These are phyloP conservation scores for Agrocybe chaxingu DNA, from an alignment of 768 basidiomycete species.

Conservation along the genomic window DNA sequence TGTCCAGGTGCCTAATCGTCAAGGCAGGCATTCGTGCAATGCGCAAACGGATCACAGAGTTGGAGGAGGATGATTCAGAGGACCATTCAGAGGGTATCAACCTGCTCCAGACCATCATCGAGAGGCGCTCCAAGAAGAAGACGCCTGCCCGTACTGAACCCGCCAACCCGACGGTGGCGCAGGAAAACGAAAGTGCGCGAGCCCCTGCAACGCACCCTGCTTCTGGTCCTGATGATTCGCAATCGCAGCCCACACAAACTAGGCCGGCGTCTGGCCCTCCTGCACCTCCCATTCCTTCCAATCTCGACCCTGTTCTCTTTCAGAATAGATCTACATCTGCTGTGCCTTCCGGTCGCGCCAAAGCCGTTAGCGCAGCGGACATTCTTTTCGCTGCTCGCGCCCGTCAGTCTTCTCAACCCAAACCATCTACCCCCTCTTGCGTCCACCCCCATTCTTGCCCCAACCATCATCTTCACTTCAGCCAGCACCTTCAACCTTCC, in stretches of 20 bases:
- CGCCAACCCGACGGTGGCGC: constrained; percentile 6
- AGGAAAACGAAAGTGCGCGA: constrained; percentile 1
- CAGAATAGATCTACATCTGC: no score
- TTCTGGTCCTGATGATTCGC: constrained; percentile 3
- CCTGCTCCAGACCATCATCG: constrained; percentile 35
- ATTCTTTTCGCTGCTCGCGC: no score
- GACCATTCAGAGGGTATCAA: constrained; percentile 30
- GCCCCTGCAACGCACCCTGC: constrained; percentile 4
- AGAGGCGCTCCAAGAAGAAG: constrained; percentile 22
- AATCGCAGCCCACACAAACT: no score
- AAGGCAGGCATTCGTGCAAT: constrained; percentile 39
- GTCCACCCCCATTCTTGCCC: constrained; percentile 1
- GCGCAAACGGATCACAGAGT: constrained; percentile 40
- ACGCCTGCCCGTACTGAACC: constrained; percentile 12
- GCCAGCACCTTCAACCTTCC: not conserved
- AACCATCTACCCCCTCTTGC: not conserved
- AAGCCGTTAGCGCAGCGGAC: no score
- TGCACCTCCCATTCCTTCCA: no score
- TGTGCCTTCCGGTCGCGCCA: no score
- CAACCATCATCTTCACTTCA: constrained; percentile 1
- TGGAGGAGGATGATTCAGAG: constrained; percentile 27
- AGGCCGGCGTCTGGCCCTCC: no score
- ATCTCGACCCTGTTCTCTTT: no score
- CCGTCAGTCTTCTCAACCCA: no score
- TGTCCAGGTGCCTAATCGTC: constrained; percentile 48